Base-by-base conservation (phyloP, 352 stramenopile genomes). In the Achlya hypogyna region DNA sequence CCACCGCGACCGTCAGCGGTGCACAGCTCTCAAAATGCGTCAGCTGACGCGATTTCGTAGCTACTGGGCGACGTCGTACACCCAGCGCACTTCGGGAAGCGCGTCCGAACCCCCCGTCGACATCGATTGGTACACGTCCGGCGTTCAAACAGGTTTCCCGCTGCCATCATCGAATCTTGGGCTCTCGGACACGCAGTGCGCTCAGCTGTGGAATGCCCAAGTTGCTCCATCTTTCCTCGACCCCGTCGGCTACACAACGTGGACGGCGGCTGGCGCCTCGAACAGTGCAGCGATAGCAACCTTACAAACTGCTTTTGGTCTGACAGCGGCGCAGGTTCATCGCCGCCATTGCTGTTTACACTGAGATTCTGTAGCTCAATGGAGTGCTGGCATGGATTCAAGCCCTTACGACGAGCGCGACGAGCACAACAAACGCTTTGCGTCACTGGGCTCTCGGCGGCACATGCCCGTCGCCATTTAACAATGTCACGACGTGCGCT, bases 71-170 rank as follows among this genome's bases (percentile, higher is more conserved):
- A 0, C 73, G 82, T 23, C 67, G 72, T 89, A 77, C 45, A 60
- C 54, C 0, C 73, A 73, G 53, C 79, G 83, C 27, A 88, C 75
- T 0, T 35, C 51, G 0, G 73, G 79, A 20, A 79, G 74, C 28
- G 76, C 82, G 29, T 43, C 78, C 8, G 81, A 91, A 32, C 77
- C 83, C 0, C 68, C 73, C 6, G 76, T 91, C 14, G 83, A 89
- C 42, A 8, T 91, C 4, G 83, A 89, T 29, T 71, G 77, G 22
- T 78, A 89, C 45, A 72, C 60, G 5, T 5, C 51, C 8, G 75
- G 79, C 0, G 60, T 84, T 4, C 83, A 91, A 25, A 74, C 72
- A 0, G 81, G 83, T 0, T 91, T 84, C 62, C 80, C 73, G 22
- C 64, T 89, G 0, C 66, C 76, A 31, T 42, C 72, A 4, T 72